Conservation (phyloP, 495 filamentous ascomycete species). For the Terfezia boudieri region DNA sequence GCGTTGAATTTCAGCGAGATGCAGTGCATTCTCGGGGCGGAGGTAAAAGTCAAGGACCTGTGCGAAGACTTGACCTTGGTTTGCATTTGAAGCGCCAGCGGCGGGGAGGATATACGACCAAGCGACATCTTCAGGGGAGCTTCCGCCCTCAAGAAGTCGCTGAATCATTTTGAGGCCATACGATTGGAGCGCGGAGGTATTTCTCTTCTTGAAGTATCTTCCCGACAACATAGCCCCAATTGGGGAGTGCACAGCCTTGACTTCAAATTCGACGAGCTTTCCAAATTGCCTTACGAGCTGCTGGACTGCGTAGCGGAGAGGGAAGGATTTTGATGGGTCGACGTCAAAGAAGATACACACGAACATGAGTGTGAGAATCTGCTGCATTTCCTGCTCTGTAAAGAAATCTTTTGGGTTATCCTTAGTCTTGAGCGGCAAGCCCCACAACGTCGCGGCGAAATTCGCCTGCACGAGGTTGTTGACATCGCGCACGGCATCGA, state of each 20-base stretch:
- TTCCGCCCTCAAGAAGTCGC: conserved; percentile 40
- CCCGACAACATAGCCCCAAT: background rate
- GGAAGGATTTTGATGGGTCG: conserved; percentile 31
- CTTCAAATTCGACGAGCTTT: conserved; percentile 34
- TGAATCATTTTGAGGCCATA: conserved; percentile 53
- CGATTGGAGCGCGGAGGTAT: conserved; percentile 33
- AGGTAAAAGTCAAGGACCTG: conserved; percentile 62
- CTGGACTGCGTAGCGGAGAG: conserved; percentile 37
- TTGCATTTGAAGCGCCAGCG: conserved; percentile 39
- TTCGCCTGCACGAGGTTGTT: conserved; percentile 50
- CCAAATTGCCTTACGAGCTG: conserved; percentile 41
- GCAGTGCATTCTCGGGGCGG: conserved; percentile 22
- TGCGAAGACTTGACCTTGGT: conserved; percentile 51
- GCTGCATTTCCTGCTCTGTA: conserved; percentile 59
- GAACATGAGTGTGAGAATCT: conserved; percentile 47
- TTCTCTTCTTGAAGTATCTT: conserved; percentile 20
- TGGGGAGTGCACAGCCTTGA: conserved; percentile 33
- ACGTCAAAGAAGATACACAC: conserved; percentile 26
- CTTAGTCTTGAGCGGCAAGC: conserved; percentile 48
- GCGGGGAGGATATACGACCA: conserved; percentile 49
- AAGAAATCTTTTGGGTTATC: conserved; percentile 47
- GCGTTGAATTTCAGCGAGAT: conserved; percentile 28
- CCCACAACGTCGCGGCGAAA: conserved; percentile 51
- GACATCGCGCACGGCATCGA: conserved; percentile 22
- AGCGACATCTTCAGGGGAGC: conserved; percentile 43